Base-by-base conservation (phyloP, 2,329 filamentous ascomycete species). In the Pseudogymnoascus sp. region DNA sequence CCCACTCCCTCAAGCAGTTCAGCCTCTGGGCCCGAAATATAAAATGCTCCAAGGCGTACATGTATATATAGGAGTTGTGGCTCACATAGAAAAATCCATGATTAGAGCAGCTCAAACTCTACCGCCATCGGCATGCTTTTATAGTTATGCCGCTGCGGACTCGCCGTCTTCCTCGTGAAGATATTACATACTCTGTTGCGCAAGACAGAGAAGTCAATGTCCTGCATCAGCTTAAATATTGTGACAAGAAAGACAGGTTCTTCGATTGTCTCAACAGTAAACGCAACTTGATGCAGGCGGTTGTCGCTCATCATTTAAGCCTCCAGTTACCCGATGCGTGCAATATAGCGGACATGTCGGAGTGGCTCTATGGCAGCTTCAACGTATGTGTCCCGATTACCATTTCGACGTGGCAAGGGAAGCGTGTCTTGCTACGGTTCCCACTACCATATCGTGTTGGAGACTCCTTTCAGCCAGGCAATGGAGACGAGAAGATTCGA, bases 401-500 rank as follows among this genome's bases (percentile, higher is more conserved):
- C 18, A 61, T 70, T 61, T 51, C 67, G 29, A 65, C 65, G 34
- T 64, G 65, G 67, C 16, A n/a, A 26, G 39, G 39, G 39, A 62
- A 64, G 54, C 39, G 39, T 18, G 7, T 18, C n/a, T n/a, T 40
- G 7, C n/a, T 40, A 1, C 39, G 72, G 16, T 71, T 73, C 62
- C 70, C 75, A 62, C 66, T 75, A 64, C 73, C 73, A 29, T 73
- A 73, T 7, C 74, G 74, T 61, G 67, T 77, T 4, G 77, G 76
- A 8, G 77, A 79, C 62, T 63, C 62, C 12, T 64, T 57, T 21
- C 64, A 71, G 63, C 76, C 76, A 11, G 78, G 77, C 11, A 78
- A 73, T 45, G 71, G 73, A 12, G 74, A 80, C 36, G 77, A 80
- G 69, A 80, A 80, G 70, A 16, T 79, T 2, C 66, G 71, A 16